Percentiles rank a stretch among this genome's conserved stretches.
Evolutionary conservation across 495 filamentous ascomycete genomes (phyloP).

Genomic region (Penicillium fimorum): DNA sequence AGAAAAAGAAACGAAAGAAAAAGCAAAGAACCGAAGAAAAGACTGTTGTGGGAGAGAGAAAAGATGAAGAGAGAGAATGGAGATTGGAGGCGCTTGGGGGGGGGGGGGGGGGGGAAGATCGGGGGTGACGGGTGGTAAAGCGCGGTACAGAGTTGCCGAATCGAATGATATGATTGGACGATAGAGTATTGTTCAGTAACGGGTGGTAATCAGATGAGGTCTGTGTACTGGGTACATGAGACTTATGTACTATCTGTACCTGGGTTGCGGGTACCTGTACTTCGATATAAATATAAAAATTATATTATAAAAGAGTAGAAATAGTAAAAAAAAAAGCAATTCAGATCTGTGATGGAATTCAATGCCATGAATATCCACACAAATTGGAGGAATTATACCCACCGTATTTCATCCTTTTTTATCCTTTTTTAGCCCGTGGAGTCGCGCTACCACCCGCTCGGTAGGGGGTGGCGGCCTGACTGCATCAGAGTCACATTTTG

Average conservation of each 20-base stretch:
- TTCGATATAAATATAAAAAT: constrained; percentile 7
- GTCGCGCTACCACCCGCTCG: constrained; percentile 33
- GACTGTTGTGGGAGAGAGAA: constrained; percentile 14
- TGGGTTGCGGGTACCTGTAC: background rate
- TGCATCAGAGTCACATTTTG: constrained; percentile 14
- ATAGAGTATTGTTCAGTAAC: constrained; percentile 10
- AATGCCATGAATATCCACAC: constrained; percentile 5
- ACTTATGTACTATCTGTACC: constrained; percentile 7
- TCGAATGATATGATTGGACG: constrained; percentile 2
- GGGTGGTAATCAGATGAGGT: constrained; percentile 14
- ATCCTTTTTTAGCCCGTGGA: constrained; percentile 22
- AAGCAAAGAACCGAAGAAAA: constrained; percentile 17
- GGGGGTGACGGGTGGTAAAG: constrained; percentile 15
- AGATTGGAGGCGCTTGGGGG: constrained; percentile 19
- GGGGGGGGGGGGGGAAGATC: constrained; percentile 11
- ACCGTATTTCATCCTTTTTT: background rate
- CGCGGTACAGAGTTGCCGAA: constrained; percentile 2
- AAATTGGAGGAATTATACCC: constrained; percentile 10
- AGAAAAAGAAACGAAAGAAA: constrained; percentile 7
- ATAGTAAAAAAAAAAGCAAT: constrained; percentile 11
- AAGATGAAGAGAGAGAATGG: constrained; percentile 17
- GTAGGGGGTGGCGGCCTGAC: constrained; percentile 40
- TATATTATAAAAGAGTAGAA: constrained; percentile 9
- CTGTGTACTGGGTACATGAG: constrained; percentile 13
- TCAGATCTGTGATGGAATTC: constrained; percentile 12